Base-by-base conservation (phyloP, 2,329 filamentous ascomycete genomes). In the Stachybotrys chartarum region DNA sequence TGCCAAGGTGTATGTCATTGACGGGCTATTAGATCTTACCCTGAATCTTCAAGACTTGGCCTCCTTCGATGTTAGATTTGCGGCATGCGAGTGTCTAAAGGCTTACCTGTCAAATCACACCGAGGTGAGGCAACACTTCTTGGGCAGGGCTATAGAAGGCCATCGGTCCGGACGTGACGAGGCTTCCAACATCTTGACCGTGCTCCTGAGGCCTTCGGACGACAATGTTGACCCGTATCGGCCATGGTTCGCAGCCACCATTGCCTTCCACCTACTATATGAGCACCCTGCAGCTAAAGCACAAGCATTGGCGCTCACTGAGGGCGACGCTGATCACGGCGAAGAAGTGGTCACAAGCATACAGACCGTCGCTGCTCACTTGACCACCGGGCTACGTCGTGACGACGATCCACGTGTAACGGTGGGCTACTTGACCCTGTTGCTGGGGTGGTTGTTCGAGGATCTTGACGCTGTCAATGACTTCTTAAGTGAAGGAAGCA, bases 331-430 rank as follows among this genome's bases (percentile, higher is more conserved):
- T 24, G 86, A 87, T 39, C 90, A 81, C 61, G 94, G 93, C 5
- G 94, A 99, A 73, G 94, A 99, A 70, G 91, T 97, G 12, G 87
- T 99, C 12, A 97, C 93, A 0, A 91, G 90, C 65, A 90, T 99
- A 52, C 94, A 99, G 70, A 88, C 86, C 1, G 82, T 97, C 57
- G 84, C 91, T 8, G 88, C 88, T 5, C 93, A 97, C 66, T 78
- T 99, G n/a, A 82, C 96, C 39, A 84, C 85, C 53, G 88, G 88
- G 5, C 77, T 97, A 16, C 85, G 90, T 62, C 83, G 86, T 45
- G 82, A 82, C 14, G 86, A 91, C 51, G 91, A 97, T 65, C 83
- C 90, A 61, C 82, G 92, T 32, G 81, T 96, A 58, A 80, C 88
- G 0, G 82, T 96, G 47, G 93, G 88, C 6, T 96, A 96, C 67